Percentiles rank a stretch among this genome's conserved stretches.
phyloP scores from a whole-genome alignment of 2,329 filamentous ascomycete species.

The Helotiales sp. region DNA sequence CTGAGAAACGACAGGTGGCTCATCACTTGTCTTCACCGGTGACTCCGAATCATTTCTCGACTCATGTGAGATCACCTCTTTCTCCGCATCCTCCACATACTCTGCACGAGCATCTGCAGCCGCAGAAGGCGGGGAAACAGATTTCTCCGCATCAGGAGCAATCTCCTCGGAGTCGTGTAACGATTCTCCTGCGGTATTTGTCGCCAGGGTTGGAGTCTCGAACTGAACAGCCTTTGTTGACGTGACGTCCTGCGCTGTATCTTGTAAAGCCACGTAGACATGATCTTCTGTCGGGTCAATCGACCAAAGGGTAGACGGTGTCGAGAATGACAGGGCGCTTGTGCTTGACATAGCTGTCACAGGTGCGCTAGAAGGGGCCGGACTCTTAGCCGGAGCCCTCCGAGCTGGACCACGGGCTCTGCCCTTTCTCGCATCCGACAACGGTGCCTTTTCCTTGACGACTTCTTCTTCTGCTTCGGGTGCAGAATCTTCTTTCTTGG shows the following conservation, averaged over 20 bases:
- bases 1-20: slow-evolving; percentile 14
- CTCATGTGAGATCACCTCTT: slow-evolving; percentile 8
- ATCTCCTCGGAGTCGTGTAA: slow-evolving; percentile 25
- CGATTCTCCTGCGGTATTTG: slow-evolving; percentile 27
- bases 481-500: slow-evolving; percentile 70
- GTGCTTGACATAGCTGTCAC: slow-evolving; percentile 12
- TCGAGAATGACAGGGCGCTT: slow-evolving; percentile 31
- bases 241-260: slow-evolving; percentile 8
- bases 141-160: slow-evolving; percentile 14
- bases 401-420: slow-evolving; percentile 85
- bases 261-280: slow-evolving; percentile 34
- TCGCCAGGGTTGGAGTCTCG: slow-evolving; percentile 25
- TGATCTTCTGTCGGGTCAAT: slow-evolving; percentile 42
- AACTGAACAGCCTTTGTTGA: slow-evolving; percentile 21
- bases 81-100: slow-evolving; percentile 20
- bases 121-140: slow-evolving; percentile 11
- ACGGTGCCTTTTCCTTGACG: slow-evolving; percentile 72
- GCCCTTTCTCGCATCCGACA: slow-evolving; percentile 86
- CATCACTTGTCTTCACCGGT: slow-evolving; percentile 20
- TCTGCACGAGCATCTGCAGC: slow-evolving; percentile 17
- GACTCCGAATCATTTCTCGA: slow-evolving; percentile 8
- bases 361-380: slow-evolving; percentile 22
- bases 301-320: slow-evolving; percentile 40
- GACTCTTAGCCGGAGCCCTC: slow-evolving; percentile 58
- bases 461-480: slow-evolving; percentile 53